Conservation (phyloP, 306 rosid species). For the Coriaria nepalensis region DNA sequence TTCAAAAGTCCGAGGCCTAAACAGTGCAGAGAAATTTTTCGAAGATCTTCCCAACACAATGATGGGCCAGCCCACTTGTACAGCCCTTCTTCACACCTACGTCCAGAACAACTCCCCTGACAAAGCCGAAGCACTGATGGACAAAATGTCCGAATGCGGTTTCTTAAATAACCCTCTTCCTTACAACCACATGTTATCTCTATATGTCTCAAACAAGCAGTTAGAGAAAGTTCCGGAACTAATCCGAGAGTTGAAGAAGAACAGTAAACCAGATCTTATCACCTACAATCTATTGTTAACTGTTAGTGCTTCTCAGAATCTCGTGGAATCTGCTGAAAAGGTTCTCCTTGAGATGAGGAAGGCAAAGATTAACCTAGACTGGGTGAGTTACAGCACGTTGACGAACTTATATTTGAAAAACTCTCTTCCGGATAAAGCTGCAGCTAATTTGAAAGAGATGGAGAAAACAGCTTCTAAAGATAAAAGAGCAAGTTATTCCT, state of each 20-base stretch:
- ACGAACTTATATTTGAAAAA: constrained; percentile 60
- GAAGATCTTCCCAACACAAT: constrained; percentile 65
- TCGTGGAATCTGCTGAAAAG: constrained; percentile 62
- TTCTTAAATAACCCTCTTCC: constrained; percentile 50
- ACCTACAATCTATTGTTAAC: constrained; percentile 64
- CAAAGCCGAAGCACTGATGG: constrained; percentile 78
- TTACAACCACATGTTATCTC: constrained; percentile 70
- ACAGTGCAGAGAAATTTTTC: constrained; percentile 78
- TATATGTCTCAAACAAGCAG: constrained; percentile 51
- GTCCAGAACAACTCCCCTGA: constrained; percentile 42
- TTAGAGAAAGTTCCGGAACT: constrained; percentile 47
- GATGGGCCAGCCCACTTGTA: constrained; percentile 32
- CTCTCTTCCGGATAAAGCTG: constrained; percentile 45
- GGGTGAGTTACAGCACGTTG: constrained; percentile 68
- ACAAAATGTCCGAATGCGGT: constrained; percentile 64
- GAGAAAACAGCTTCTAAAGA: constrained; percentile 40
- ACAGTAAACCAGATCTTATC: constrained; percentile 46
- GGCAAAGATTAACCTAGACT: constrained; percentile 51
- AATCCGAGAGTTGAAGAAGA: constrained; percentile 45
- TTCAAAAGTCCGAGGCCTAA: constrained; percentile 72
- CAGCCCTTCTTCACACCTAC: constrained; percentile 72
- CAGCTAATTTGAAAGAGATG: constrained; percentile 66
- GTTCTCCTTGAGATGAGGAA: constrained; percentile 56
- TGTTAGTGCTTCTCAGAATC: constrained; percentile 45
- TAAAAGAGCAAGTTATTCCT: constrained; percentile 49